Base-by-base conservation (phyloP, 2,329 filamentous ascomycete species). In the Fusarium denticulatum region DNA sequence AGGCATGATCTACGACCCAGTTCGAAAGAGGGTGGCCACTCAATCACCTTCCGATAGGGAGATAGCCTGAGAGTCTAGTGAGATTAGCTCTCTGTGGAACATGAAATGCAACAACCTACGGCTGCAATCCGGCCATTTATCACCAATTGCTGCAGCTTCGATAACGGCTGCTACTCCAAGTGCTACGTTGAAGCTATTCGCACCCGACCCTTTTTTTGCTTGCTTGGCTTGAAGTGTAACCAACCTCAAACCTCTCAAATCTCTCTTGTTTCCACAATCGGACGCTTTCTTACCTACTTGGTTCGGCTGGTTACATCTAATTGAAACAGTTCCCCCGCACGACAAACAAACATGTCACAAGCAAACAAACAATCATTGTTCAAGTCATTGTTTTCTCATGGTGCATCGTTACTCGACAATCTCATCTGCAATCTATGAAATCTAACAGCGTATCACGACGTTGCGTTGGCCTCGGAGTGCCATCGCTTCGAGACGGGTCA, bases 101-200 rank as follows among this genome's bases (percentile, higher is more conserved):
- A 68, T 68, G 50, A 37, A 37, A 70, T 70, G 67, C 60, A 70
- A 70, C 67, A 70, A 42, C 52, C 65, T 63, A 57, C 67, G 67
- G 67, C 65, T 58, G 13, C 67, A 69, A 69, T 69, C 65, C 67
- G 67, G 67, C 46, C 65, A 69, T 69, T 69, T 69, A 69, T 69
- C 59, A 57, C 67, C 65, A 69, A 69, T 69, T 49, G 36, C 26
- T 49, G 34, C 20, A 30, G 43, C 16, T 8, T 24, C 14, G 65
- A 69, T 69, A 64, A 64, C 67, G 65, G 58, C 39, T 69, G 65
- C 36, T 47, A 58, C 56, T 43, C 18, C 55, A 36, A 49, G 45
- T 67, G 63, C 63, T 67, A 69, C 66, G 65, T 69, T 69, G 49
- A 69, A 69, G 67, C 45, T 70, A 69, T 69, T 69, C 67, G 40